A percentile compares a stretch with the other conserved stretches of the same genome.
phyloP scores from a whole-genome alignment of 441 rosid species.

The Brassica balearica region DNA sequence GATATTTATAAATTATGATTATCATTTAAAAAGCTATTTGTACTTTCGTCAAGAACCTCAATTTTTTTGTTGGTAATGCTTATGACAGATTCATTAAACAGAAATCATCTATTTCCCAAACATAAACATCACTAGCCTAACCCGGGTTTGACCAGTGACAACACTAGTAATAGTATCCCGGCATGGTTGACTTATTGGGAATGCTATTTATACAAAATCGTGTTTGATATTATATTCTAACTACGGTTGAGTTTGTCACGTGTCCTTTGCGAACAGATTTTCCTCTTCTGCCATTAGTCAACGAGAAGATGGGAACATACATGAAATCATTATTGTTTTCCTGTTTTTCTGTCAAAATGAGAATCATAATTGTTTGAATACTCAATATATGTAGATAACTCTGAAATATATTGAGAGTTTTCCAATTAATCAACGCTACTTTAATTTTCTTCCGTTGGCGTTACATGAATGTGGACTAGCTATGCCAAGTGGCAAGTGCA shows the following conservation, averaged over 20 bases:
- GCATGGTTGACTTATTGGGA: neutral
- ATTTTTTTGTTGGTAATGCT: neutral
- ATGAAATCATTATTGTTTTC: constrained; percentile 4
- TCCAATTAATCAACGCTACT: constrained; percentile 19
- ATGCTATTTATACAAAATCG: neutral
- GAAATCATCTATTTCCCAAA: neutral
- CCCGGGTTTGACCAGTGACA: neutral
- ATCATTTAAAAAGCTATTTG: neutral
- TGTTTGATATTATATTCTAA: neutral
- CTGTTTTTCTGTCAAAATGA: neutral
- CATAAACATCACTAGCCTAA: neutral
- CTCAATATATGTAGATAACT: constrained; percentile 2
- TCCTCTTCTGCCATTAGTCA: constrained; percentile 4
- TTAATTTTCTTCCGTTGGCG: constrained; percentile 12
- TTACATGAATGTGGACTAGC: constrained; percentile 24
- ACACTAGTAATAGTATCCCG: neutral
- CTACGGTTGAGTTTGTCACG: neutral
- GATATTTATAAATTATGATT: neutral
- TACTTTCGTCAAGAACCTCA: neutral
- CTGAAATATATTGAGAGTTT: constrained; percentile 11
- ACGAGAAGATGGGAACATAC: constrained; percentile 18
- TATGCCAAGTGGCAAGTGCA: constrained; percentile 18
- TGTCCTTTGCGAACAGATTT: neutral
- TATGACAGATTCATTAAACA: neutral
- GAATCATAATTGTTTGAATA: neutral